phyloP scores from a whole-genome alignment of 306 rosid species.

The Echinosophora koreensis region DNA sequence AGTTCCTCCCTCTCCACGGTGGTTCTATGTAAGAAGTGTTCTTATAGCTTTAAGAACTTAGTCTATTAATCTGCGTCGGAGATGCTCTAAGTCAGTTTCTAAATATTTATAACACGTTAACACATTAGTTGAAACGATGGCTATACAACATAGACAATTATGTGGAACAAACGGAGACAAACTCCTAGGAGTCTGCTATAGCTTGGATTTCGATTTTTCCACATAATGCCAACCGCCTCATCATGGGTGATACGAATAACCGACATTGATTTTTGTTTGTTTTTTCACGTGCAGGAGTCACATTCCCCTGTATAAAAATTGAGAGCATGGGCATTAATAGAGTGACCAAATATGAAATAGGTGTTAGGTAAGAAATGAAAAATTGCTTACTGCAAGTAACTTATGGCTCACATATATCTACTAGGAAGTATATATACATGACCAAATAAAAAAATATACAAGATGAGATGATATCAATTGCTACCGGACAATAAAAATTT shows the following conservation, averaged over 20 bases:
- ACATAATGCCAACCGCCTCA: not conserved
- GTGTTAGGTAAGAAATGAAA: not conserved
- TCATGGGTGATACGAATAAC: not conserved
- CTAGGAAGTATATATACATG: too few relatives aligned
- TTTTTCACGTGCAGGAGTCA: not conserved
- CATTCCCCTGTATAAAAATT: not conserved
- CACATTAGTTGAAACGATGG: not conserved
- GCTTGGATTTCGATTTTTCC: not conserved
- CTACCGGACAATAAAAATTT: not conserved
- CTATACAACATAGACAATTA: conserved; percentile 7
- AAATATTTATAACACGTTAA: not conserved
- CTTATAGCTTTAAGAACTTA: too few relatives aligned
- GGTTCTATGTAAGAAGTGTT: too few relatives aligned
- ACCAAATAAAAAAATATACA: too few relatives aligned
- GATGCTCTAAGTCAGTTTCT: too few relatives aligned
- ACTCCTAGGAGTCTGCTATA: not conserved
- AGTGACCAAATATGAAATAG: too few relatives aligned
- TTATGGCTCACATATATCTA: not conserved
- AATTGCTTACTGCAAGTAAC: not conserved
- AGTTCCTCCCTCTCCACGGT: too few relatives aligned
- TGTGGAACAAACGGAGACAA: not conserved
- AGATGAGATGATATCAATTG: too few relatives aligned
- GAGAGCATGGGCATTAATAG: not conserved
- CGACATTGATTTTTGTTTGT: conserved; percentile 6
- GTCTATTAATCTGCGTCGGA: too few relatives aligned